A percentile compares a stretch with the other conserved stretches of the same genome.
Evolutionary conservation across 2,329 filamentous ascomycete species (phyloP).

Genomic region (Penicillium hesseltinei): DNA sequence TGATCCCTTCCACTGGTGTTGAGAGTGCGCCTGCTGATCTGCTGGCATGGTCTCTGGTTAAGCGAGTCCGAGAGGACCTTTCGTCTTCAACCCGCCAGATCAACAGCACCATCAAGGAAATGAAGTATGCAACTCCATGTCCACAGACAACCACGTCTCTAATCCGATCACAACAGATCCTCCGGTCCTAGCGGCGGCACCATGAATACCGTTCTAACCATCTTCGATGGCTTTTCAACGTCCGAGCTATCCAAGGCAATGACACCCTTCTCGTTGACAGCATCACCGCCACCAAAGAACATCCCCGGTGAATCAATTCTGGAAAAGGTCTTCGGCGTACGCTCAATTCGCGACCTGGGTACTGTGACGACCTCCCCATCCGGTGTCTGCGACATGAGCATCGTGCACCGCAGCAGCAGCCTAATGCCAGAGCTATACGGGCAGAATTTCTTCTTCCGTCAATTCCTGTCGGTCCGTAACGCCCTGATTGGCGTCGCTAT

Average conservation of each 20-base stretch:
- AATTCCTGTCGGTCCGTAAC: constrained; percentile 55
- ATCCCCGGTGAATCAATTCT: constrained; percentile 31
- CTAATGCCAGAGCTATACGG: constrained; percentile 59
- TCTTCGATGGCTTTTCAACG: constrained; percentile 49
- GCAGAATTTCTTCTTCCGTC: constrained; percentile 56
- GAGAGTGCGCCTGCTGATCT: constrained; percentile 62
- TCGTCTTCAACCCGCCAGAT: constrained; percentile 52
- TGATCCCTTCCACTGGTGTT: constrained; percentile 60
- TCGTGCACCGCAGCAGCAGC: constrained; percentile 61
- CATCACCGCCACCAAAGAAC: constrained; percentile 38
- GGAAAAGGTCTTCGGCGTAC: constrained; percentile 49
- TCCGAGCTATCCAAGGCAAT: constrained; percentile 48
- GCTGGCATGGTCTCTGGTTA: constrained; percentile 52
- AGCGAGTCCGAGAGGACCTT: constrained; percentile 53
- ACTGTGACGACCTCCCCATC: constrained; percentile 55
- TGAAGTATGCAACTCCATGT: constrained; percentile 43
- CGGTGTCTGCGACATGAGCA: constrained; percentile 53
- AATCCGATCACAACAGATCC: constrained; percentile 21
- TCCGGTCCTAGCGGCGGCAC: constrained; percentile 59
- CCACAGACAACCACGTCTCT: background rate
- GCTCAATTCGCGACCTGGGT: constrained; percentile 57
- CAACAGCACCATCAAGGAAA: constrained; percentile 52
- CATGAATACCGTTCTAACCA: constrained; percentile 63
- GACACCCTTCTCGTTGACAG: constrained; percentile 53
- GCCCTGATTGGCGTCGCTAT: constrained; percentile 48